Evolutionary conservation across 257 asterid species (phyloP).

Genomic region (Solanum sitiens): DNA sequence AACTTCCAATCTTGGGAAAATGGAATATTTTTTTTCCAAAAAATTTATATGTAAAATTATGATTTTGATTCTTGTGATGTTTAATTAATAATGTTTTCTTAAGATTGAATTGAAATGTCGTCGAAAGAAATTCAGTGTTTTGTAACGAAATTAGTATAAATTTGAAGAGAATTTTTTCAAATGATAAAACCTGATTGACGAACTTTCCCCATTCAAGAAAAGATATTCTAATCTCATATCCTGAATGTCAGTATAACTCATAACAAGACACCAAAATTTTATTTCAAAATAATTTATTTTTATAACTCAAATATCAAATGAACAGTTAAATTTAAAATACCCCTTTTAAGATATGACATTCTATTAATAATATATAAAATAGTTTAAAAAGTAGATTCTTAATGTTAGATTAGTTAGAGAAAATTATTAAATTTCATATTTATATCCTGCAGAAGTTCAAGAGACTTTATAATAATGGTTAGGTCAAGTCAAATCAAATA

Average conservation of each 20-base stretch:
- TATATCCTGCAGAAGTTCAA: not conserved
- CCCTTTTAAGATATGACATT: too few species aligned
- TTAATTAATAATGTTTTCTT: not conserved
- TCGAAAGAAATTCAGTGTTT: not conserved
- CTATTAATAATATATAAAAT: too few species aligned
- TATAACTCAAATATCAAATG: too few species aligned
- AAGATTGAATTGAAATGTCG: not conserved
- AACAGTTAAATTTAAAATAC: too few species aligned
- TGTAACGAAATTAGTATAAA: too few species aligned
- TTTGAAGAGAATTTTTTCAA: not conserved
- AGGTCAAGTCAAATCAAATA: not conserved
- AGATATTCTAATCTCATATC: not conserved
- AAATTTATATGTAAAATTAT: not conserved
- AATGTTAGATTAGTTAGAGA: not conserved
- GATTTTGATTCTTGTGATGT: not conserved
- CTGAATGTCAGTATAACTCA: not conserved
- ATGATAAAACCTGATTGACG: not conserved
- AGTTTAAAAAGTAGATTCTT: too few species aligned
- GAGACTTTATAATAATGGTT: not conserved
- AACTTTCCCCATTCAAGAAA: not conserved
- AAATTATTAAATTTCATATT: not conserved
- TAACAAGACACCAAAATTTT: not conserved
- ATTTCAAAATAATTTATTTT: not conserved
- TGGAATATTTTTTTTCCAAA: too few species aligned
- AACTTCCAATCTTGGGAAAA: not conserved